phyloP scores from a whole-genome alignment of 768 basidiomycete species.

The Pleurotus platypus region DNA sequence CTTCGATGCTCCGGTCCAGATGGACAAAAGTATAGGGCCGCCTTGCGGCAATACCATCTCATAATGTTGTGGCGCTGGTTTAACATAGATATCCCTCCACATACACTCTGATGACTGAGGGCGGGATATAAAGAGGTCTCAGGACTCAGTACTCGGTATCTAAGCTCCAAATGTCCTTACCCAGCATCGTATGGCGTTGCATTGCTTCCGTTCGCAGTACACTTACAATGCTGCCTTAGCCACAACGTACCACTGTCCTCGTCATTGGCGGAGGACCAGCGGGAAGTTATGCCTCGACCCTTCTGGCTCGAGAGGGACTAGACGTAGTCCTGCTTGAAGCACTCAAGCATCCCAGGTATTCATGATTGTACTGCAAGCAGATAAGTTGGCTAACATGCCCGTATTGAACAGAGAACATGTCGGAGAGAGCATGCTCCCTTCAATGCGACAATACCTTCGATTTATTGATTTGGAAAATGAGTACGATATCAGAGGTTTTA shows the following conservation, averaged over 20 bases:
- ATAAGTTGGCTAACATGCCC: neutral
- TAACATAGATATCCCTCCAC: too few species aligned
- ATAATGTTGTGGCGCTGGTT: too few species aligned
- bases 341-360: conserved; percentile 20
- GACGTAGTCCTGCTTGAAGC: conserved; percentile 23
- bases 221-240: neutral
- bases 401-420: neutral
- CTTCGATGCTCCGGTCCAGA: too few species aligned
- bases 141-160: too few species aligned
- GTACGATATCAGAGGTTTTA: conserved; percentile 27
- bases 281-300: conserved; percentile 22
- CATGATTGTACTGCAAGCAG: neutral
- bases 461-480: conserved; percentile 27
- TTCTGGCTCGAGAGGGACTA: conserved; percentile 24
- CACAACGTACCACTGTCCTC: conserved; percentile 18
- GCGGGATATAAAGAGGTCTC: too few species aligned
- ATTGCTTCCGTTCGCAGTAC: too few species aligned
- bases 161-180: too few species aligned
- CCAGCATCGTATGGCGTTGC: too few species aligned
- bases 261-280: conserved; percentile 36
- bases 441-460: conserved; percentile 26
- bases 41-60: too few species aligned
- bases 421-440: conserved; percentile 19
- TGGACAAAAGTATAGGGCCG: too few species aligned
- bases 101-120: too few species aligned